Evolutionary conservation across 1,139 yeast genomes (phyloP), one percentile per base, ranked within the genome.

Genomic region (Debaryomyces psychrophilus): DNA sequence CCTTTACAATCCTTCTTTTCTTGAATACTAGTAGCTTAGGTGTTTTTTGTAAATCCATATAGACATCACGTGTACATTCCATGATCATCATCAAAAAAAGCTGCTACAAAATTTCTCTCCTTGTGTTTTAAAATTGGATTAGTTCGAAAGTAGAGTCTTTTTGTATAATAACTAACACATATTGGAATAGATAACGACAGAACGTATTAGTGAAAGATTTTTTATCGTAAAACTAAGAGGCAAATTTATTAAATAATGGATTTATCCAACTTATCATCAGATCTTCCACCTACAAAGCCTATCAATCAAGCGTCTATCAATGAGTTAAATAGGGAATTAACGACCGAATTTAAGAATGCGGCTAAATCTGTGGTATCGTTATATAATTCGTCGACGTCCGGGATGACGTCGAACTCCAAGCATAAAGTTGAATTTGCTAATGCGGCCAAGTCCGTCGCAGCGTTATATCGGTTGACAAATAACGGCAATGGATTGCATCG

Each of bases 361-460:
- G 80, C 80, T 41, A 73, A 69, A 45, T 62, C 74, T 18, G 77
- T 75, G 14, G 76, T 79, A 3, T 56, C 72, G 4, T 56, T 75
- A n/a, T 74, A 73, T 53, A 71, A 70, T 52, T 50, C 67, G 6
- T 57, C 68, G 14, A 49, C 55, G 8, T 51, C 59, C 7, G 54
- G 51, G 6, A 51, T 44, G 31, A 43, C 48, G 17, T 39, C 51
- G 9, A 35, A 25, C 11, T 29, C 50, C 4, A 44, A 44, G 9
- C 45, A 54, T 8, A 73, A 81, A 25, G 59, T 67, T 1, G 87
- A 82, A 53, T 83, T 83, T 63, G 79, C 84, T 46, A 68, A 70
- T 44, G 88, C 88, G 8, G 88, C 88, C 26, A 75, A 80, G 48
- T 79, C 87, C 2, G 85, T 83, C 35, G 85, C 88, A 2, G 73